A percentile compares a stretch with the other conserved stretches of the same genome.
Evolutionary conservation across 345 rosid species (phyloP).

Genomic region (Eucalyptus cloeziana): DNA sequence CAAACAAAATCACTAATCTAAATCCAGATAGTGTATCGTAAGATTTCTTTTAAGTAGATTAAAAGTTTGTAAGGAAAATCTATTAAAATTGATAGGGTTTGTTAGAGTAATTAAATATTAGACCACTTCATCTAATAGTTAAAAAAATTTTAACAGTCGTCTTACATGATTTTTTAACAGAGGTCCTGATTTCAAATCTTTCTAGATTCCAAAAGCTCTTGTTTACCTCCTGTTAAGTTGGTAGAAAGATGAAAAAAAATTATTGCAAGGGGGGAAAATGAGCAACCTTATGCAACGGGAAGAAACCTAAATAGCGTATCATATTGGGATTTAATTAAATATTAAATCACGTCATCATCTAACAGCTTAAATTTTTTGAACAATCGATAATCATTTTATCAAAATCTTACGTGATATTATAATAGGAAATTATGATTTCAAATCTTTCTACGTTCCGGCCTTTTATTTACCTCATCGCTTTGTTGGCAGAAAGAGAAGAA

Average conservation of each 20-base stretch:
- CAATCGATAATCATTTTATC: fast-evolving
- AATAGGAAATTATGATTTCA: too few species aligned
- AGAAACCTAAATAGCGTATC: not conserved
- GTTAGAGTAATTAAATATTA: too few species aligned
- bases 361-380: too few species aligned
- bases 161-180: fast-evolving
- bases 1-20: not conserved
- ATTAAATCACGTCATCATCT: fast-evolving
- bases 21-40: fast-evolving
- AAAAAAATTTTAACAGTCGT: too few species aligned
- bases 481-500: not conserved
- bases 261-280: not conserved
- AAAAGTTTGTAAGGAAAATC: not conserved
- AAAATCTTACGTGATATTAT: too few species aligned
- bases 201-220: fast-evolving
- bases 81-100: not conserved
- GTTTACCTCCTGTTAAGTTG: too few species aligned
- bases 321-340: too few species aligned
- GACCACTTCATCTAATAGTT: fast-evolving
- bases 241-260: too few species aligned
- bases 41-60: not conserved
- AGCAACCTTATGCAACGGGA: not conserved
- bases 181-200: too few species aligned
- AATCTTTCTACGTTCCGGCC: too few species aligned
- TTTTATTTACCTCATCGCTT: too few species aligned